Conservation (phyloP, 2,329 filamentous ascomycete species). For the Ascochyta koolunga region DNA sequence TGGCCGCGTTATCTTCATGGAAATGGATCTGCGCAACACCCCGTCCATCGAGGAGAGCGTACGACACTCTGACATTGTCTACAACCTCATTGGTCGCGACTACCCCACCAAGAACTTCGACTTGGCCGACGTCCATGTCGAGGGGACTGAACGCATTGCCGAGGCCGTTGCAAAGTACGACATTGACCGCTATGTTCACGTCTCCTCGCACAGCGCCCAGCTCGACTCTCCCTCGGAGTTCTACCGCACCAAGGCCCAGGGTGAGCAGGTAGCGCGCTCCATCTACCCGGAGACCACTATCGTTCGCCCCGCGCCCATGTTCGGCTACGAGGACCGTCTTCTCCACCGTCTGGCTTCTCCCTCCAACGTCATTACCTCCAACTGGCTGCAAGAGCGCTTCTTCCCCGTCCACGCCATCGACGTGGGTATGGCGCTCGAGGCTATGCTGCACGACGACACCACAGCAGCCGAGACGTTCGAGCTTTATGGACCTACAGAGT, state of each 20-base stretch:
- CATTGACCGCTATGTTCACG: conserved; percentile 93
- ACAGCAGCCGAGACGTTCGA: conserved; percentile 92
- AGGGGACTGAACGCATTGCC: conserved; percentile 88
- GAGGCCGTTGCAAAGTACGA: conserved; percentile 98
- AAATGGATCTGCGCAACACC: conserved; percentile 94
- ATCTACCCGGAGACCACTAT: conserved; percentile 98
- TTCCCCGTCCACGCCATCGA: conserved; percentile 93
- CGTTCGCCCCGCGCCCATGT: conserved; percentile 90
- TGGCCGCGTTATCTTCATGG: conserved; percentile 85
- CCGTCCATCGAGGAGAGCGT: conserved; percentile 96
- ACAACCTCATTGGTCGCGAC: conserved; percentile 92
- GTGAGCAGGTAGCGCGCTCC: conserved; percentile 80
- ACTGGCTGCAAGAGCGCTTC: conserved; percentile 91
- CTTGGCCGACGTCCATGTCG: conserved; percentile 89
- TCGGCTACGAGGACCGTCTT: conserved; percentile 92
- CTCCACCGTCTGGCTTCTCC: conserved; percentile 82
- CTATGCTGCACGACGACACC: conserved; percentile 87
- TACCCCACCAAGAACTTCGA: conserved; percentile 99
- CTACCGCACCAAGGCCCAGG: conserved; percentile 87
- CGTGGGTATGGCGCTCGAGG: conserved; percentile 85
- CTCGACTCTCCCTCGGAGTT: conserved; percentile 83
- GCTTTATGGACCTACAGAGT: conserved; percentile 91
- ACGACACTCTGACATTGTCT: conserved; percentile 94
- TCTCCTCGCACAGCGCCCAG: conserved; percentile 92
- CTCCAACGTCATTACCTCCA: conserved; percentile 84